A percentile compares a stretch with the other conserved stretches of the same genome.
phyloP scores from a whole-genome alignment of 1,284 basidiomycete genomes.

The Puccinia polysora region DNA sequence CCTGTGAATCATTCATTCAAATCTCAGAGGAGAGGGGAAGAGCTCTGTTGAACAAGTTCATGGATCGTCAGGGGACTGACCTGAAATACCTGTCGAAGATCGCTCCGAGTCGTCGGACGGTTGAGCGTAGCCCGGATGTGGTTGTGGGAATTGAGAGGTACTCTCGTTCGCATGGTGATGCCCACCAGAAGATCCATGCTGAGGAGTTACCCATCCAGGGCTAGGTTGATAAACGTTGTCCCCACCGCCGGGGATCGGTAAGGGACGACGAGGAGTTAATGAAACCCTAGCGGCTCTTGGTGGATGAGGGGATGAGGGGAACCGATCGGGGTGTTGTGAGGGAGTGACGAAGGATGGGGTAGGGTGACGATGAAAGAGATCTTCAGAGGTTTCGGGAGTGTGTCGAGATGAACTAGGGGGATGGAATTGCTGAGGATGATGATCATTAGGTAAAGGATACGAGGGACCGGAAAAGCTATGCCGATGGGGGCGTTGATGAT shows the following conservation, averaged over 20 bases:
- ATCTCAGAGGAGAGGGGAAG: neutral
- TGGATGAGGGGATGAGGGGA: neutral
- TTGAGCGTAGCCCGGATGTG: constrained; percentile 3
- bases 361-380: constrained; percentile 5
- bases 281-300: constrained; percentile 1
- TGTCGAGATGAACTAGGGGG: neutral
- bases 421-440: neutral
- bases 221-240: constrained; percentile 8
- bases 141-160: neutral
- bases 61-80: constrained; percentile 5
- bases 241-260: constrained; percentile 31
- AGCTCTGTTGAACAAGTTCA: neutral
- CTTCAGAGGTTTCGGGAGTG: neutral
- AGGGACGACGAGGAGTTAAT: constrained; percentile 26
- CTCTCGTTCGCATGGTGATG: neutral
- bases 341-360: neutral
- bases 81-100: neutral
- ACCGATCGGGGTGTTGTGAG: constrained; percentile 10
- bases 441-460: constrained; percentile 4
- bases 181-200: neutral
- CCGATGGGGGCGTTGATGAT: constrained; percentile 24
- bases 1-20: neutral
- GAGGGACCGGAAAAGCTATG: constrained; percentile 37
- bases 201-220: constrained; percentile 15
- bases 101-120: neutral